Evolutionary conservation across 345 rosid genomes (phyloP).

Genomic region (Durio zibethinus): DNA sequence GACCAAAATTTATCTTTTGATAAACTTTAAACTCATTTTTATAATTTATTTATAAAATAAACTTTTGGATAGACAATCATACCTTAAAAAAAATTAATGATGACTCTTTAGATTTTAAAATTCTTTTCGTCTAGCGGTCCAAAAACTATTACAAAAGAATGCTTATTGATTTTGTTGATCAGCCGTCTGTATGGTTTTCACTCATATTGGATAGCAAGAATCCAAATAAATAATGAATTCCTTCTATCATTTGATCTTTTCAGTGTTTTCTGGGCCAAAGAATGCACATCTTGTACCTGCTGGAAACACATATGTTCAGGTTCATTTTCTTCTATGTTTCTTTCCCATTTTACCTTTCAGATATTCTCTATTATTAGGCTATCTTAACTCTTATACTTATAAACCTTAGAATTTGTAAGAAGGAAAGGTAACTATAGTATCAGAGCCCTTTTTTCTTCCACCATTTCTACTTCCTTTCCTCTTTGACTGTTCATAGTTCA

Average conservation of each 20-base stretch:
- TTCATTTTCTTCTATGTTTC: slow-evolving; percentile 18
- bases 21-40: too few species aligned
- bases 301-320: slow-evolving; percentile 87
- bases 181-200: background rate
- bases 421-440: background rate
- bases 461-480: background rate
- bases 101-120: too few species aligned
- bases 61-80: too few species aligned
- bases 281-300: slow-evolving; percentile 75
- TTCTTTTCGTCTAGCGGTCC: too few species aligned
- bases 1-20: too few species aligned
- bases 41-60: too few species aligned
- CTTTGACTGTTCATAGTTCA: background rate
- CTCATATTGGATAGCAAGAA: background rate
- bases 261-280: slow-evolving; percentile 80
- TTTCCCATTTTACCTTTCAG: background rate
- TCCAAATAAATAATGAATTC: background rate
- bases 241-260: slow-evolving; percentile 12
- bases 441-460: background rate
- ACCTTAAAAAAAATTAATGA: too few species aligned
- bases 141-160: too few species aligned
- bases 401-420: background rate
- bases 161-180: slow-evolving; percentile 19
- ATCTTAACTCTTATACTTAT: background rate
- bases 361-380: background rate